These are phyloP conservation scores for Porodaedalea pini DNA, from an alignment of 1,284 basidiomycete genomes.

Conservation along the genomic window DNA sequence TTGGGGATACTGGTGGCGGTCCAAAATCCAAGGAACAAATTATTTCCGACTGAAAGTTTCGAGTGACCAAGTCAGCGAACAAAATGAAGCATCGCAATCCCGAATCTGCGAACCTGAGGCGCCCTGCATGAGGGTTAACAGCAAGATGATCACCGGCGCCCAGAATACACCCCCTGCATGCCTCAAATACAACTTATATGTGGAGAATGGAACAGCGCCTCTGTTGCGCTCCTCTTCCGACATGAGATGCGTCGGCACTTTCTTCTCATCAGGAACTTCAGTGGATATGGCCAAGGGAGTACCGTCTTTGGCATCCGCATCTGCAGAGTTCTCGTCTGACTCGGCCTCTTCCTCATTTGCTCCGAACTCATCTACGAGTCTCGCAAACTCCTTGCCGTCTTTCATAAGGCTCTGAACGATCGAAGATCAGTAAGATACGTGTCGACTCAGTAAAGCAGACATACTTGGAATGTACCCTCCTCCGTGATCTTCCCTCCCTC, in stretches of 20 bases:
- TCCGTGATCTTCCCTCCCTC: conserved; percentile 85
- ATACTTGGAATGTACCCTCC: conserved; percentile 61
- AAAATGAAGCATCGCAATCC: background rate
- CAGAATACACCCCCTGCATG: conserved; percentile 30
- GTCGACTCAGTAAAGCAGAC: conserved; percentile 41
- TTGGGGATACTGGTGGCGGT: conserved; percentile 37
- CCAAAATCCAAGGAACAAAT: conserved; percentile 41
- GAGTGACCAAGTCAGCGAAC: background rate
- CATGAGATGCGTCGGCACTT: conserved; percentile 40
- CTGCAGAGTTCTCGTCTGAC: conserved; percentile 21
- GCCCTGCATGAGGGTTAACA: conserved; percentile 24
- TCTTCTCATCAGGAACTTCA: conserved; percentile 28
- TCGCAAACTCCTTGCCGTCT: conserved; percentile 50
- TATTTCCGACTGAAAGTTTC: conserved; percentile 33
- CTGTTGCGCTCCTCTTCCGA: conserved; percentile 52
- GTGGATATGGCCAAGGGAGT: conserved; percentile 24
- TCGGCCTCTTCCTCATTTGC: conserved; percentile 33
- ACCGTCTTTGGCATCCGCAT: conserved; percentile 28
- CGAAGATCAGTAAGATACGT: background rate
- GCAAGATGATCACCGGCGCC: conserved; percentile 22
- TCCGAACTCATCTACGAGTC: conserved; percentile 61
- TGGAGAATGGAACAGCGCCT: conserved; percentile 47
- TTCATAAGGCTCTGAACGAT: conserved; percentile 46
- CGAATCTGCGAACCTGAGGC: conserved; percentile 25
- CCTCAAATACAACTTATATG: conserved; percentile 53